Percentiles rank a stretch among this genome's conserved stretches.
phyloP scores from a whole-genome alignment of 257 asterid genomes.

The Galeopsis tetrahit region DNA sequence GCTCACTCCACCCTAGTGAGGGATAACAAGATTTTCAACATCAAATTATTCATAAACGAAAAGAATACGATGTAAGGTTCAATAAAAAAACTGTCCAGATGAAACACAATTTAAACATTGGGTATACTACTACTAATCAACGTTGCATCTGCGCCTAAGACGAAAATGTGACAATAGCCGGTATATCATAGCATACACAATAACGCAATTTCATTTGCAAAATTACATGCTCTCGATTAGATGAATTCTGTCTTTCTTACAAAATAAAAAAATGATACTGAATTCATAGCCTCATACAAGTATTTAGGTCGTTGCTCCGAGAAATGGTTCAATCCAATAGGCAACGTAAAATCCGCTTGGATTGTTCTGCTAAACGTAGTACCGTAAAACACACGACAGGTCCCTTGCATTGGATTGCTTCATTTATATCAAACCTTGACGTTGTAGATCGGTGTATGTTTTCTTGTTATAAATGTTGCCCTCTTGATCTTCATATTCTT shows the following conservation, averaged over 20 bases:
- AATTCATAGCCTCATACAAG: slow-evolving; percentile 10
- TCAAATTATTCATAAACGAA: too few species aligned
- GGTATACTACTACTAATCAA: neutral
- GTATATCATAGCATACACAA: neutral
- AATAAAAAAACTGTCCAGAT: neutral
- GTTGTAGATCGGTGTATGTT: slow-evolving; percentile 94
- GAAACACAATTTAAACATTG: neutral
- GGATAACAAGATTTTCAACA: neutral
- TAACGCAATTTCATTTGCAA: neutral
- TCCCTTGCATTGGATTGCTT: neutral
- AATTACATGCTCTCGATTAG: slow-evolving; percentile 22
- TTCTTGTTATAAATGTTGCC: slow-evolving; percentile 98
- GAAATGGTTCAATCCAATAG: neutral
- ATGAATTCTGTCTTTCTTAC: neutral
- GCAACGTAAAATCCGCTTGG: neutral
- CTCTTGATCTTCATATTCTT: slow-evolving; percentile 95
- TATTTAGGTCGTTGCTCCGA: slow-evolving; percentile 17
- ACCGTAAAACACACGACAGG: slow-evolving; percentile 20
- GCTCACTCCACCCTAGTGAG: neutral
- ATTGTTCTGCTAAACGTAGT: neutral
- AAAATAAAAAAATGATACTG: slow-evolving; percentile 1
- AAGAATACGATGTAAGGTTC: neutral
- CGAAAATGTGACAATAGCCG: neutral
- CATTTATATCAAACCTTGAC: slow-evolving; percentile 87
- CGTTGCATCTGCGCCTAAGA: neutral